Percentiles rank a stretch among this genome's conserved stretches.
These are phyloP conservation scores for Colletotrichum liaoningense DNA, from an alignment of 2,329 filamentous ascomycete species.

Conservation along the genomic window DNA sequence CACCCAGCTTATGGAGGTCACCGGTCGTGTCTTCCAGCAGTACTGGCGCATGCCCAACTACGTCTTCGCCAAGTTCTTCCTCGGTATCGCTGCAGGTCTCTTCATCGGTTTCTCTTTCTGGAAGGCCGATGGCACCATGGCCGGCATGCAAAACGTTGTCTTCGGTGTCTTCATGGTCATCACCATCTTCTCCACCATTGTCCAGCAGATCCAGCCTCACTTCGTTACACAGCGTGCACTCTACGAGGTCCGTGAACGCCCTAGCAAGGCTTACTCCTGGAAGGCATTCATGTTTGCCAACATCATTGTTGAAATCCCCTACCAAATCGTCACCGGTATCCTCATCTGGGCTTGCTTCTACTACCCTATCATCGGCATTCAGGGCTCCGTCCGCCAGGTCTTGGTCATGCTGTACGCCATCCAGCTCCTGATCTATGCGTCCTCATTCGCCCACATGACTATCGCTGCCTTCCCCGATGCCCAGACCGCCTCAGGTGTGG, in stretches of 20 bases:
- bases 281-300: conserved; percentile 78
- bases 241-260: conserved; percentile 82
- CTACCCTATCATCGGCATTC: conserved; percentile 68
- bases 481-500: conserved; percentile 73
- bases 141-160: conserved; percentile 80
- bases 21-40: conserved; percentile 79
- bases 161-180: conserved; percentile 82
- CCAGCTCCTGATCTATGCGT: conserved; percentile 77
- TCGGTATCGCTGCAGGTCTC: conserved; percentile 70
- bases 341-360: conserved; percentile 76
- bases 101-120: conserved; percentile 84
- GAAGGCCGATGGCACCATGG: conserved; percentile 62
- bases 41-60: conserved; percentile 87
- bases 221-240: conserved; percentile 80
- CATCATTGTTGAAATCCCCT: conserved; percentile 78
- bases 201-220: conserved; percentile 80
- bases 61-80: conserved; percentile 77
- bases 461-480: conserved; percentile 78
- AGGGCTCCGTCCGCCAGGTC: conserved; percentile 66
- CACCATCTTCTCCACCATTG: conserved; percentile 78
- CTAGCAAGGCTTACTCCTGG: conserved; percentile 82
- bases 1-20: conserved; percentile 73
- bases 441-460: conserved; percentile 79
- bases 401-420: conserved; percentile 74
- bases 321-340: conserved; percentile 73